Base-by-base conservation (phyloP, 1,284 basidiomycete species). In the Melampsora americana region DNA sequence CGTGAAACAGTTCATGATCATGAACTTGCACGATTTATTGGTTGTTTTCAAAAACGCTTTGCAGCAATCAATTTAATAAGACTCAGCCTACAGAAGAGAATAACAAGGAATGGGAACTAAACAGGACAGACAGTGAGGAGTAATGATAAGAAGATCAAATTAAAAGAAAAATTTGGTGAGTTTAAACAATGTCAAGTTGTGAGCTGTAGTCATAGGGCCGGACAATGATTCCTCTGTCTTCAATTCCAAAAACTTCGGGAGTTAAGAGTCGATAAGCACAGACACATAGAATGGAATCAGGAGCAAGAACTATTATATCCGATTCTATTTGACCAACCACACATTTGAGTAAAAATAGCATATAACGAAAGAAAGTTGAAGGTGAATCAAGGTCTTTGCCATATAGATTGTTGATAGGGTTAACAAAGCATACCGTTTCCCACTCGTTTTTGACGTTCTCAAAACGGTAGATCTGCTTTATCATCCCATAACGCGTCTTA, bases 341-440 rank as follows among this genome's bases (percentile, higher is more conserved):
- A n/a, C n/a, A n/a, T n/a, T n/a, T n/a, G n/a, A n/a, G n/a, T n/a
- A n/a, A n/a, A n/a, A n/a, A n/a, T n/a, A n/a, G n/a, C n/a, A n/a
- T n/a, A n/a, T n/a, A n/a, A n/a, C n/a, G n/a, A n/a, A n/a, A n/a
- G n/a, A n/a, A n/a, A 30, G 42, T 48, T 1, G 35, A 12, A 39
- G 59, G 59, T 2, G 44, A 53, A 11, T 65, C 32, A 12, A 20
- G 23, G 6, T 30, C n/a, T 56, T 73, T 73, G 5, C 61, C 46
- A 26, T 28, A 73, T 14, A 71, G 5, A 35, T 71, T 71, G 5
- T 53, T 71, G 30, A 71, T 71, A 28, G 69, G 60, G 6, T 48
- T 48, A 48, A 48, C 46, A 48, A 48, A 48, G 46, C 46, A 48
- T 48, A 48, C 46, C 20, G 46, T 48, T 20, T 48, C 46, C 46